Evolutionary conservation across 352 stramenopile genomes (phyloP).

Genomic region (Pythium phragmitis): DNA sequence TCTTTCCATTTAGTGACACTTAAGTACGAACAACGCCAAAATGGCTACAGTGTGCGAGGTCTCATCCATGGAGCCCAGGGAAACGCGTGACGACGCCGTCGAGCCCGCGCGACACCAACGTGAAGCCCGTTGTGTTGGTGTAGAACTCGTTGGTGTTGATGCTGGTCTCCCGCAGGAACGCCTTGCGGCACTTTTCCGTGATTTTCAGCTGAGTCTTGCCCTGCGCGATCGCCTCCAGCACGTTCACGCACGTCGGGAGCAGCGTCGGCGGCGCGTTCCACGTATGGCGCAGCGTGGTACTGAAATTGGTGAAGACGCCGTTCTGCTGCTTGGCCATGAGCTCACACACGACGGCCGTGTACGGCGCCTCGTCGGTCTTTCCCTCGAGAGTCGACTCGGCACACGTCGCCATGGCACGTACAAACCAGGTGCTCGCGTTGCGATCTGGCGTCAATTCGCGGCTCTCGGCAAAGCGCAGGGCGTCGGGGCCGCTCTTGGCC

Average conservation of each 20-base stretch:
- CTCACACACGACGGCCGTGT: slow-evolving; percentile 63
- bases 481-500: slow-evolving; percentile 26
- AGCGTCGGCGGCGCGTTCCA: slow-evolving; percentile 44
- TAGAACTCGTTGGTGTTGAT: slow-evolving; percentile 60
- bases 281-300: slow-evolving; percentile 50
- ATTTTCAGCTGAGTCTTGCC: slow-evolving; percentile 40
- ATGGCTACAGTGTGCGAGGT: slow-evolving; percentile 17
- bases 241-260: slow-evolving; percentile 54
- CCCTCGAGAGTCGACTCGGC: slow-evolving; percentile 47
- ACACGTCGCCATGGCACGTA: slow-evolving; percentile 51
- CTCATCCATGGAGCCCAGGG: background rate
- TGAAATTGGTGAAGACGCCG: slow-evolving; percentile 77
- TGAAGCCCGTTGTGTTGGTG: slow-evolving; percentile 46
- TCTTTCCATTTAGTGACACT: slow-evolving; percentile 13
- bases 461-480: slow-evolving; percentile 40
- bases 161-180: slow-evolving; percentile 52
- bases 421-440: slow-evolving; percentile 44
- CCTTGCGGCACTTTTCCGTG: slow-evolving; percentile 40
- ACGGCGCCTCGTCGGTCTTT: slow-evolving; percentile 36
- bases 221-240: slow-evolving; percentile 44
- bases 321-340: slow-evolving; percentile 67
- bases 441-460: slow-evolving; percentile 47
- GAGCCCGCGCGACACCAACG: slow-evolving; percentile 53
- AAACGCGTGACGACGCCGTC: slow-evolving; percentile 43
- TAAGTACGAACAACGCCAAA: slow-evolving; percentile 17